Evolutionary conservation across 2,329 filamentous ascomycete species (phyloP), one percentile per base, ranked within the genome.

Genomic region (Curvularia sp.): DNA sequence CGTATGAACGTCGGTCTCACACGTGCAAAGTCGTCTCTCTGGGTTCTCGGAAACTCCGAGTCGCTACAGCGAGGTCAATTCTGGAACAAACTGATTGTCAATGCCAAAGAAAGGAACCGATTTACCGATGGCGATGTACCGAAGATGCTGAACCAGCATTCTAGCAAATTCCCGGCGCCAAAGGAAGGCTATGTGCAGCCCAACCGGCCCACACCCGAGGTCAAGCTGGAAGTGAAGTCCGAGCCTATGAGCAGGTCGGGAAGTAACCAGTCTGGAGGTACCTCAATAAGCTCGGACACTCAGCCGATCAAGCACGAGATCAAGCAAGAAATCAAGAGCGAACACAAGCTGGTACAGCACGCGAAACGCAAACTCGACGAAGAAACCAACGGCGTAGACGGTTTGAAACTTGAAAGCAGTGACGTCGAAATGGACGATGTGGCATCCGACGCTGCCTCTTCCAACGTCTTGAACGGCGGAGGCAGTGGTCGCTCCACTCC

Each of bases 1-100:
- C 94, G 95, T 84, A 98, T 99, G 96, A 99, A 99, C 77, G 95
- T 99, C 71, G 95, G 95, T 80, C 83, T 99, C 60, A 99, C 95
- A 22, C 90, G 95, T 82, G 96, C 95, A 5, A 97, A 97, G 77
- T 97, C 92, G 9, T 97, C 94, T 33, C 84, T 99, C 9, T 99
- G 94, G 91, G 94, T 99, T 57, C 84, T 99, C 26, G 95, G 95
- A 66, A 96, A 98, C 77, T 95, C 95, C 0, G 85, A 89, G 57
- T 92, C 93, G 33, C 84, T 99, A 52, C 83, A 89, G 24, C 90
- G 96, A 72, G 95, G 95, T 60, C 87, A 95, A 72, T 97, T 92
- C 78, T 99, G 96, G 95, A 88, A 85, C 62, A 89, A 89, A 63
- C 84, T 99, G 43, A 92, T 99, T 53, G 85, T 90, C 33, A 91